Conservation (phyloP, 2,329 filamentous ascomycete genomes). For the Metarhizium sp. region DNA sequence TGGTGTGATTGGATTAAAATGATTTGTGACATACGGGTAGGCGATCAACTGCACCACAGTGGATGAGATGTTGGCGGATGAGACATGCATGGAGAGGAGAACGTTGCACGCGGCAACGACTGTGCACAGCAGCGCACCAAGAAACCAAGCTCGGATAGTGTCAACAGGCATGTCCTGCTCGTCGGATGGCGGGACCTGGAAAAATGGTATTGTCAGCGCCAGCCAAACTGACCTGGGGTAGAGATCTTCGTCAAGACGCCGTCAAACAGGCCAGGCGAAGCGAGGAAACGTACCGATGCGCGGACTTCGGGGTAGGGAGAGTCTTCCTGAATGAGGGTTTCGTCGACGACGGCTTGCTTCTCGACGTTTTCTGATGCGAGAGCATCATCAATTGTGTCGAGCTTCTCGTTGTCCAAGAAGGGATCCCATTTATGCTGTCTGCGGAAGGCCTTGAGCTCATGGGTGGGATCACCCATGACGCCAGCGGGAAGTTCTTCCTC, state of each 20-base stretch:
- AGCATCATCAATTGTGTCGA: constrained; percentile 38
- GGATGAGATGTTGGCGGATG: constrained; percentile 38
- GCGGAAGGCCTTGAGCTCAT: not conserved
- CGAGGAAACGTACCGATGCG: constrained; percentile 10
- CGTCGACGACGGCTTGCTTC: constrained; percentile 34
- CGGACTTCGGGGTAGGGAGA: constrained; percentile 28
- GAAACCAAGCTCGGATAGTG: constrained; percentile 49
- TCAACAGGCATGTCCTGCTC: constrained; percentile 41
- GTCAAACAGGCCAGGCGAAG: not conserved
- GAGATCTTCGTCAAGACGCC: not conserved
- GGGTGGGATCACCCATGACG: not conserved
- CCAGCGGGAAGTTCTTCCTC: not conserved
- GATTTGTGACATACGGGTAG: constrained; percentile 27
- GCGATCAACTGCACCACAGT: constrained; percentile 44
- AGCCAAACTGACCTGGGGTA: not conserved
- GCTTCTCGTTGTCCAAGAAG: constrained; percentile 42
- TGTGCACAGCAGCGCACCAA: constrained; percentile 47
- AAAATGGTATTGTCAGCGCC: not conserved
- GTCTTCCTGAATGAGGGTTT: constrained; percentile 39
- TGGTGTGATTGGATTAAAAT: not conserved
- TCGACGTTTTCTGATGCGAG: constrained; percentile 32
- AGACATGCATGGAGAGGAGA: constrained; percentile 36
- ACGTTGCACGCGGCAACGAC: constrained; percentile 45
- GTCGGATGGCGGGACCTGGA: constrained; percentile 26
- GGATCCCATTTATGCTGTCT: constrained; percentile 46